Base-by-base conservation (phyloP, 805 yeast genomes). In the Wickerhamiella lipophila region DNA sequence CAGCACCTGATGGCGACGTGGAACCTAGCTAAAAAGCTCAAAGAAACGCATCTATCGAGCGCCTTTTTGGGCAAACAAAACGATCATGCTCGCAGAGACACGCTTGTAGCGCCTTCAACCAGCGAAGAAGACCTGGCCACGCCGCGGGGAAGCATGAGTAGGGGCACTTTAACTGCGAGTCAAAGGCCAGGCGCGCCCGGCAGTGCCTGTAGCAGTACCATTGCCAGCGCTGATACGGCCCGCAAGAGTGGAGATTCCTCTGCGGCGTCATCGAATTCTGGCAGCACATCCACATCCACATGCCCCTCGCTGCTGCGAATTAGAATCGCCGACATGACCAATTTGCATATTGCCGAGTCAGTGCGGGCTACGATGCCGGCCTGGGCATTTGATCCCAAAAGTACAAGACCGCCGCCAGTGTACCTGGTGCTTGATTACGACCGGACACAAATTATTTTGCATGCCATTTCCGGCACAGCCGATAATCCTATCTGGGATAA, bases 381-480 rank as follows among this genome's bases (percentile, higher is more conserved):
- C n/a, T 57, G 60, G 59, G 56, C 56, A 6, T 44, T 52, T 44
- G 61, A 58, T 13, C 73, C 74, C 26, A 60, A 78, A 55, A 70
- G 71, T 46, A 67, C 73, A 30, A 53, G 57, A 53, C 78, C 77
- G 56, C 76, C 92, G 15, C 72, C 94, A 52, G 73, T 92, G 34
- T 85, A 84, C 64, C 74, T 88, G 59, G 86, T 95, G 1, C 72
- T 92, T 41, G 99, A 92, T 65, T 89, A 87, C 62, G 99, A 92
- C 66, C 92, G 92, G 65, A 86, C 89, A 46, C 92, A 88, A 55
- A 81, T 92, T 54, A 75, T 87, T 13, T 78, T 89, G 46, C 94
- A 87, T 56, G 92, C 97, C 2, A 77, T 79, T 25, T 77, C 83
- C 47, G 96, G 95, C 35, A 77, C 94, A 0, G 77, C 86, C 52